A percentile compares a stretch with the other conserved stretches of the same genome.
Conservation (phyloP, 805 yeast genomes). For the Candida mattraensis region DNA sequence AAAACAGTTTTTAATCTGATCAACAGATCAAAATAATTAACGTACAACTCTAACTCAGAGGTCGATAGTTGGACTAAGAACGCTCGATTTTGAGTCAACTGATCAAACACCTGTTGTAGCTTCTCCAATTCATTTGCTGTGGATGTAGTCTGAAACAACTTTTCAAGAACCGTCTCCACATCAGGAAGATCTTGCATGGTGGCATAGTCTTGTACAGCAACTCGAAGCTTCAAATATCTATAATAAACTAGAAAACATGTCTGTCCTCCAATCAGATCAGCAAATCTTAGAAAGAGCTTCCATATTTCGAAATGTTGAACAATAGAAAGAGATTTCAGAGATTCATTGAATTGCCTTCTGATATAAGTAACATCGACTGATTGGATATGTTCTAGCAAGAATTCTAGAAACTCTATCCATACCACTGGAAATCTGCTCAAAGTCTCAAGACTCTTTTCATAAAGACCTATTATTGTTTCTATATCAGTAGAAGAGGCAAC, state of each 20-base stretch:
- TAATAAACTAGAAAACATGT: slow-evolving; percentile 36
- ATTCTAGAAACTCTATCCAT: slow-evolving; percentile 53
- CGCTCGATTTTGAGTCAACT: slow-evolving; percentile 34
- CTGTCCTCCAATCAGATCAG: slow-evolving; percentile 41
- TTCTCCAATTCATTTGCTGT: slow-evolving; percentile 11
- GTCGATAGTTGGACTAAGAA: slow-evolving; percentile 38
- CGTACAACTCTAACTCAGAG: slow-evolving; percentile 49
- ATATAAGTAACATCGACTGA: slow-evolving; percentile 37
- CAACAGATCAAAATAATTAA: slow-evolving; percentile 44
- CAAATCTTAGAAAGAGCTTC: slow-evolving; percentile 51
- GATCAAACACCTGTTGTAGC: slow-evolving; percentile 29
- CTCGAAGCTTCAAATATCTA: slow-evolving; percentile 32
- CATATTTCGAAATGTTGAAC: slow-evolving; percentile 58
- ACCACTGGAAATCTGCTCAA: slow-evolving; percentile 46
- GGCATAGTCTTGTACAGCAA: slow-evolving; percentile 8
- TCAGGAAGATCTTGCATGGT: slow-evolving; percentile 10
- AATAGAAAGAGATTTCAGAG: slow-evolving; percentile 48
- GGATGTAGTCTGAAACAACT: slow-evolving; percentile 28
- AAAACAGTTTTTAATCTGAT: slow-evolving; percentile 17
- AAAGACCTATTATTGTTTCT: slow-evolving; percentile 30
- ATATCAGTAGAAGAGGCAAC: slow-evolving; percentile 3
- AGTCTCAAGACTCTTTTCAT: slow-evolving; percentile 45
- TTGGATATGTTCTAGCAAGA: slow-evolving; percentile 34
- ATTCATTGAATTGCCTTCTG: slow-evolving; percentile 47
- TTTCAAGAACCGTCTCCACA: slow-evolving; percentile 35